Percentiles rank a stretch among this genome's conserved stretches.
phyloP scores from a whole-genome alignment of 2,329 filamentous ascomycete species.

The Colletotrichum gigasporum region DNA sequence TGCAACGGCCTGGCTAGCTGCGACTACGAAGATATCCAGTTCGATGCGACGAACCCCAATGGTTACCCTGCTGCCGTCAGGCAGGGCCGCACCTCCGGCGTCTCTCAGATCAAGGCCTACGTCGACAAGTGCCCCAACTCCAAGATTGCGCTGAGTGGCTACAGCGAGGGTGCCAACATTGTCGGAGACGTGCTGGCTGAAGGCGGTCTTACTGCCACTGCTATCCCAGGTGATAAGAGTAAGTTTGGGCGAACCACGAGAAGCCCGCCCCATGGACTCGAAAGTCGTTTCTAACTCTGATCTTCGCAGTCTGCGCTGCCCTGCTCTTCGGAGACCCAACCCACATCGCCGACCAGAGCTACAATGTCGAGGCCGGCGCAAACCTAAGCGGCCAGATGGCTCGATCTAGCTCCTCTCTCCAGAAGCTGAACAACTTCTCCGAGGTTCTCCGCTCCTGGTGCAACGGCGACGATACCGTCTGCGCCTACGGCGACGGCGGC shows the following conservation, averaged over 20 bases:
- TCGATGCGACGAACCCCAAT: conserved; percentile 38
- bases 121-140: conserved; percentile 48
- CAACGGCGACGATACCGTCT: conserved; percentile 47
- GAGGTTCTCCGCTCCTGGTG: conserved; percentile 44
- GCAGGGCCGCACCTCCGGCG: conserved; percentile 46
- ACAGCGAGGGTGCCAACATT: conserved; percentile 51
- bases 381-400: conserved; percentile 7
- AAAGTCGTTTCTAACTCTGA: not conserved
- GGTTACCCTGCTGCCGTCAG: conserved; percentile 48
- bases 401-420: conserved; percentile 18
- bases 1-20: conserved; percentile 39
- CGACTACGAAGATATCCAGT: conserved; percentile 44
- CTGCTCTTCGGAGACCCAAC: conserved; percentile 45
- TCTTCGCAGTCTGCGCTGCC: conserved; percentile 41
- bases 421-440: conserved; percentile 20
- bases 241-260: conserved; percentile 30
- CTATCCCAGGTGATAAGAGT: conserved; percentile 43
- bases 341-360: conserved; percentile 45
- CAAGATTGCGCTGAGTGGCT: conserved; percentile 51
- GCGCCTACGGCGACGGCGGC: conserved; percentile 42
- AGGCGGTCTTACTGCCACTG: conserved; percentile 37
- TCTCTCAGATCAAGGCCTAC: conserved; percentile 49
- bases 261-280: not conserved
- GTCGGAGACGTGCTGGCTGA: conserved; percentile 46
- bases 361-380: conserved; percentile 42